Evolutionary conservation across 2,329 filamentous ascomycete genomes (phyloP), one percentile per base, ranked within the genome.

Genomic region (Xylogone sp.): DNA sequence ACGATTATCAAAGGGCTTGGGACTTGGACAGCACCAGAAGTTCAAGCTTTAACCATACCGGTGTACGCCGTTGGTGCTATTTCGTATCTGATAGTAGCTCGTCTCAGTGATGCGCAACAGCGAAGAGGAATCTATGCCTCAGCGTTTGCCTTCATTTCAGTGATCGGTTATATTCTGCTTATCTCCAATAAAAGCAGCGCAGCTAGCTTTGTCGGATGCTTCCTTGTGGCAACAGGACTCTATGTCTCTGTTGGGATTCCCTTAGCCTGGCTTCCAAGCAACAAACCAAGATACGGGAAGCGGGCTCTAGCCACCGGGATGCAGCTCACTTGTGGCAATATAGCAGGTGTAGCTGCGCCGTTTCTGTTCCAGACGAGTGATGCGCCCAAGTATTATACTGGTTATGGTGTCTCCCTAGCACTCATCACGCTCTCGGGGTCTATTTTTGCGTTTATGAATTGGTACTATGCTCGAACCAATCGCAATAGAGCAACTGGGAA

Each of bases 1-100:
- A 87, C 82, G 1, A 88, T 89, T 55, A 87, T 88, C 62, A 70
- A 76, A 48, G 77, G 75, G 0, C 78, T 88, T 53, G 81, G 83
- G 2, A 65, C 63, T 2, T 86, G 82, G 68, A 72, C 74, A 0
- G 71, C 71, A 0, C 73, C 80, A 0, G 74, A 84, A 57, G 77
- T 84, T 0, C 85, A 89, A 62, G 81, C 82, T 31, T 71, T 88
- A 43, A 88, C 85, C 0, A 82, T 88, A 19, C 86, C 86, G 1
- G 84, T 83, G 61, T 88, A 88, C 56, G 75, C 76, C 0, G 62
- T 86, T 1, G 85, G 84, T 1, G 83, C 83, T 0, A 72, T 83
- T 19, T 77, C 74, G 0, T 88, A 86, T 56, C 68, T 88, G 10
- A 51, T 74, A 1, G 71, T 79, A 8, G 83, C 84, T 5, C 75